Conservation (phyloP, 2,329 filamentous ascomycete genomes). For the Aspergillus oerlinghausenensis region DNA sequence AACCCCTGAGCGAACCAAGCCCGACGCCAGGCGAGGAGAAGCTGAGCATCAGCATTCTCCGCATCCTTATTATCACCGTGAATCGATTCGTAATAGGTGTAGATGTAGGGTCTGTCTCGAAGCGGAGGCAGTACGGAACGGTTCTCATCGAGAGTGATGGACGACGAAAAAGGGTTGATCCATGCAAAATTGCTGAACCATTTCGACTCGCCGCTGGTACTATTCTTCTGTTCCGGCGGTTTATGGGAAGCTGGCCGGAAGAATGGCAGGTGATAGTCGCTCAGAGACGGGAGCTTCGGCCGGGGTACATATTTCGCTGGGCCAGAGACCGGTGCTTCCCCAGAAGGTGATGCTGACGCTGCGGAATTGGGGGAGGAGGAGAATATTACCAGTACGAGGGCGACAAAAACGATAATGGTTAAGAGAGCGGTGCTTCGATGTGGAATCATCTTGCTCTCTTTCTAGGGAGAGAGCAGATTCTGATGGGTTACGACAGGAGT, state of each 20-base stretch:
- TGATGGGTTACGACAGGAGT: not conserved
- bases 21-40: constrained; percentile 81
- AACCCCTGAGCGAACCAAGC: constrained; percentile 97
- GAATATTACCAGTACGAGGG: constrained; percentile 41
- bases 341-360: constrained; percentile 18
- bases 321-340: constrained; percentile 19
- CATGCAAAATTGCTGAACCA: constrained; percentile 92
- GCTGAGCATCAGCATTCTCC: constrained; percentile 68
- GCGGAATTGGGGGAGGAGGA: constrained; percentile 35
- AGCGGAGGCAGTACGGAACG: constrained; percentile 78
- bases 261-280: constrained; percentile 57
- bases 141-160: constrained; percentile 73
- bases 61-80: constrained; percentile 58
- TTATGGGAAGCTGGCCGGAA: constrained; percentile 68
- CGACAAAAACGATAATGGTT: constrained; percentile 40
- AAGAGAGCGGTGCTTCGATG: constrained; percentile 40
- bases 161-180: constrained; percentile 83
- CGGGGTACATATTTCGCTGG: constrained; percentile 30
- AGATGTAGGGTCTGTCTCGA: constrained; percentile 65
- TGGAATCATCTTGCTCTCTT: constrained; percentile 32
- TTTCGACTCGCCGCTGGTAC: constrained; percentile 69
- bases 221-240: constrained; percentile 69
- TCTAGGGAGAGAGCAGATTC: not conserved
- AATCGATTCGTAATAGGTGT: constrained; percentile 82
- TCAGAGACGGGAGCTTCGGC: constrained; percentile 42